Percentiles rank a stretch among this genome's conserved stretches.
Conservation (phyloP, 2,329 filamentous ascomycete genomes). For the Alternaria sp. region DNA sequence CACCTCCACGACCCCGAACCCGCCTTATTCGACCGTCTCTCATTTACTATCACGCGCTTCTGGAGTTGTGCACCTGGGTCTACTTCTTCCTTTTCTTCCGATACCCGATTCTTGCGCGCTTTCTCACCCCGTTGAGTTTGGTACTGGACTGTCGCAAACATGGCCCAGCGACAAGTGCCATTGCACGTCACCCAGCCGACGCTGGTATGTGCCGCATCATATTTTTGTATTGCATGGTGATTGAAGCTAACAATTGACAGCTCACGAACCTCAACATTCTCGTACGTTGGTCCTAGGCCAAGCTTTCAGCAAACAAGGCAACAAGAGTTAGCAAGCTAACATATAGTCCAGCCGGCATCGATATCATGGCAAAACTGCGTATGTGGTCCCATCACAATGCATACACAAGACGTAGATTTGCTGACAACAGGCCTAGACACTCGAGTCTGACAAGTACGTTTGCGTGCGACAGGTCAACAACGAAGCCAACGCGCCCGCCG, state of each 20-base stretch:
- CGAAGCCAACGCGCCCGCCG: constrained; percentile 80
- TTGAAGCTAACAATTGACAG: constrained; percentile 48
- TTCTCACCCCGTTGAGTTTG: constrained; percentile 50
- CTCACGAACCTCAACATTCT: constrained; percentile 59
- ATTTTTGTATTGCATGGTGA: constrained; percentile 5
- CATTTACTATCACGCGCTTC: constrained; percentile 51
- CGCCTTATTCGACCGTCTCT: constrained; percentile 42
- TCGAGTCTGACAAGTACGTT: constrained; percentile 96
- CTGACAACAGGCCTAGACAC: constrained; percentile 68
- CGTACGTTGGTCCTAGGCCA: constrained; percentile 49
- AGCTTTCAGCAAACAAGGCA: constrained; percentile 26
- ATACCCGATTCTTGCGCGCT: constrained; percentile 46
- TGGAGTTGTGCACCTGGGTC: constrained; percentile 51
- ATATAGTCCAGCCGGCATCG: constrained; percentile 64
- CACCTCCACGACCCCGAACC: constrained; percentile 39
- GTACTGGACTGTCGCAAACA: constrained; percentile 55
- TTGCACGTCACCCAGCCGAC: constrained; percentile 81
- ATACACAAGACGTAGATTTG: constrained; percentile 16
- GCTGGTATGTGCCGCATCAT: constrained; percentile 63
- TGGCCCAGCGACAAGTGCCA: constrained; percentile 84
- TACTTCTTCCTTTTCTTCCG: constrained; percentile 48
- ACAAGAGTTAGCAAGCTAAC: constrained; percentile 42
- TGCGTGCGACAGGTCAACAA: constrained; percentile 92
- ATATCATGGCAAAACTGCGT: constrained; percentile 91
- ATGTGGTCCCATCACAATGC: constrained; percentile 52